Evolutionary conservation across 1,139 yeast species (phyloP).

Genomic region (Blastobotrys buckinghamii): DNA sequence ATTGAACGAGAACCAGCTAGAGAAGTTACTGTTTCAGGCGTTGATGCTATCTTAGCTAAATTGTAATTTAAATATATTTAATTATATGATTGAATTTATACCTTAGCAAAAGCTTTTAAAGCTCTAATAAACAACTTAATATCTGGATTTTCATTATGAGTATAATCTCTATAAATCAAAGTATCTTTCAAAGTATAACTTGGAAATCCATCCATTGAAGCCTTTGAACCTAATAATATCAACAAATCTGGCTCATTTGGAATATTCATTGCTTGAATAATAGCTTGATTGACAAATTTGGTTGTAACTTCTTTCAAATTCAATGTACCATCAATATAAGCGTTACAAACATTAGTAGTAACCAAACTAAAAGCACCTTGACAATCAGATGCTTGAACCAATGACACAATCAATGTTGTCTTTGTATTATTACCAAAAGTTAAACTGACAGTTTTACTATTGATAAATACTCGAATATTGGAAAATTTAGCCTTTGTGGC

Average conservation of each 20-base stretch:
- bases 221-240: slow-evolving; percentile 14
- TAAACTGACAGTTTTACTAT: neutral
- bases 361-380: slow-evolving; percentile 4
- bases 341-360: slow-evolving; percentile 3
- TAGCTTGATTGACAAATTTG: slow-evolving; percentile 7
- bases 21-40: slow-evolving; percentile 60
- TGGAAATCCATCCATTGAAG: slow-evolving; percentile 17
- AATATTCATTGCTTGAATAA: slow-evolving; percentile 9
- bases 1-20: slow-evolving; percentile 58
- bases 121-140: slow-evolving; percentile 10
- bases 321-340: neutral
- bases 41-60: slow-evolving; percentile 42
- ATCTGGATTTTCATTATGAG: slow-evolving; percentile 1
- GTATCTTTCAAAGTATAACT: slow-evolving; percentile 15
- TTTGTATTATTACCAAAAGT: neutral
- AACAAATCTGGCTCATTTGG: slow-evolving; percentile 14
- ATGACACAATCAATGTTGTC: slow-evolving; percentile 10
- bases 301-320: slow-evolving; percentile 4
- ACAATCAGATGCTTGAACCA: slow-evolving; percentile 9
- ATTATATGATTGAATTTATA: too few relatives aligned
- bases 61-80: neutral
- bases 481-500: neutral
- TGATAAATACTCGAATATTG: neutral
- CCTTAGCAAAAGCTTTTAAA: slow-evolving; percentile 3
- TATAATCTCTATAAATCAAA: slow-evolving; percentile 13